These are phyloP conservation scores for Parsonsia alboflavescens DNA, from an alignment of 257 asterid genomes.

Conservation along the genomic window DNA sequence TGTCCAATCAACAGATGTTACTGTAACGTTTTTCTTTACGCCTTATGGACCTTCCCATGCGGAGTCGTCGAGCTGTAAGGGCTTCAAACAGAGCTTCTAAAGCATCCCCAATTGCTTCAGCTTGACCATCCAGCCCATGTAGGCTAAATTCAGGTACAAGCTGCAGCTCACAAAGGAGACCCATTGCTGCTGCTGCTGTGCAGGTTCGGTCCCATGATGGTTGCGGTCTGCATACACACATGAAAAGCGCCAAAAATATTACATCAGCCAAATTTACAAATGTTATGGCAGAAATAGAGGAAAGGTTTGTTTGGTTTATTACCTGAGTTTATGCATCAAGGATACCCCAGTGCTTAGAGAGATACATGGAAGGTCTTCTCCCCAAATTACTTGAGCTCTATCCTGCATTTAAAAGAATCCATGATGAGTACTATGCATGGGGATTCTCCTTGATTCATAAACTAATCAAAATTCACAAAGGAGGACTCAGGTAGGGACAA, in stretches of 20 bases:
- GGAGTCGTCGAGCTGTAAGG: slow-evolving; percentile 60
- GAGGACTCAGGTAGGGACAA: not conserved
- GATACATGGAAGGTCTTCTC: slow-evolving; percentile 68
- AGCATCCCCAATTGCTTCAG: slow-evolving; percentile 55
- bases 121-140: slow-evolving; percentile 52
- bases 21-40: slow-evolving; percentile 49
- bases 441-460: not conserved
- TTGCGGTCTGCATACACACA: slow-evolving; percentile 66
- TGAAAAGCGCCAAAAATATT: slow-evolving; percentile 12
- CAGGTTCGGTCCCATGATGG: slow-evolving; percentile 99
- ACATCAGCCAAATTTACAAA: no score
- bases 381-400: slow-evolving; percentile 58
- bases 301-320: slow-evolving; percentile 3
- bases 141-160: slow-evolving; percentile 48
- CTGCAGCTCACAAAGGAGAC: slow-evolving; percentile 76
- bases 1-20: slow-evolving; percentile 16
- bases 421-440: not conserved
- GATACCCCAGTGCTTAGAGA: slow-evolving; percentile 74
- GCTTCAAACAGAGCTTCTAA: slow-evolving; percentile 62
- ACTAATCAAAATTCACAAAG: not conserved
- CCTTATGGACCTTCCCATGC: slow-evolving; percentile 72
- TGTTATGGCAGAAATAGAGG: no score
- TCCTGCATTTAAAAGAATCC: slow-evolving; percentile 39
- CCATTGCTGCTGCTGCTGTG: slow-evolving; percentile 91
- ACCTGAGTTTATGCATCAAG: slow-evolving; percentile 87